Evolutionary conservation across 208 protist species (phyloP), one percentile per base, ranked within the genome.

Genomic region (Wallacemonas sp.): DNA sequence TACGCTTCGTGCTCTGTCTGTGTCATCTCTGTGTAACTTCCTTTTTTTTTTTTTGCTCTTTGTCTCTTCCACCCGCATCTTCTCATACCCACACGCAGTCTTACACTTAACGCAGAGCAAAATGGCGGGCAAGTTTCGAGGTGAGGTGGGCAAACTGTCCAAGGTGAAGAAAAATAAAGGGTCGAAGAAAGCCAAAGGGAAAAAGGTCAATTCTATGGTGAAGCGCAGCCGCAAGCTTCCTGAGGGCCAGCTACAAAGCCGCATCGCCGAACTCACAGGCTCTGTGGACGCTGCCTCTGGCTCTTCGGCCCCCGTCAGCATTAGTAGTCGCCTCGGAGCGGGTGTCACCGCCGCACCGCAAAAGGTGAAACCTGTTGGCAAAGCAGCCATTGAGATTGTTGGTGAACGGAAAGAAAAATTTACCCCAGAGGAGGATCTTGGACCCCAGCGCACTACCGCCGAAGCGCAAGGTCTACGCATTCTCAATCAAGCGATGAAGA

Each of bases 41-140:
- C n/a, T n/a, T n/a, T n/a, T n/a, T 41, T 41, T 14, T 41, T 41
- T 14, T 41, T 41, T 6, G 14, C 14, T 17, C 9, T 60, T 26
- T 26, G 22, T 49, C 44, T 49, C 19, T 19, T 19, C 4, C 44
- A 49, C 44, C 17, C 9, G 5, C 19, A 12, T 12, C 8, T 22
- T 30, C 30, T 21, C 21, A 15, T 64, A 55, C 36, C 36, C 36
- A 41, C 9, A 41, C 6, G 14, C 9, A 6, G 36, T 17, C 36
- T 41, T 6, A 64, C 45, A 64, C 45, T 51, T 12, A 4, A 70
- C 36, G 4, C 41, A 54, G 17, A 21, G 9, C 39, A 38, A 22
- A 31, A 94, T 95, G 88, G 88, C 85, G 2, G 88, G 88, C 12
- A 85, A 77, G 54, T 95, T 95, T 56, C 80, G 88, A 28, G 88